Evolutionary conservation across 768 basidiomycete species (phyloP), one percentile per base, ranked within the genome.

Genomic region (Kwoniella botswanensis): DNA sequence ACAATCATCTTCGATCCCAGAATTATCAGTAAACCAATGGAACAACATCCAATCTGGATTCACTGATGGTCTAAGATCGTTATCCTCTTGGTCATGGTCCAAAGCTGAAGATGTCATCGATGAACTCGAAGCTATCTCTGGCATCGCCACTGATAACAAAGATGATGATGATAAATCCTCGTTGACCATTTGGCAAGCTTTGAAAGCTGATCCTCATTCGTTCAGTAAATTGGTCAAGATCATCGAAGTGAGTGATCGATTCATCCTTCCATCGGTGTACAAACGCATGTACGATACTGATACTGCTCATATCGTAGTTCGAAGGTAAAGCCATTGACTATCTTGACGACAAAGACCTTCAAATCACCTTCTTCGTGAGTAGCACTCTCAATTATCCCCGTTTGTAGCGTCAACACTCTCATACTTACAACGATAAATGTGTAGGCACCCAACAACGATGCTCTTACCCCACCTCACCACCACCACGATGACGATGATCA

Each of bases 361-460:
- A 74, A 58, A 80, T 83, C 68, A 83, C 82, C 41, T 83, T 83
- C 75, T 83, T 83, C 67, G 82, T 79, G 63, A 74, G 78, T 72
- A 35, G 35, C 35, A 35, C 7, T 35, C 35, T 15, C 58, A 26
- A 68, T 71, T 5, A 13, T 24, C 63, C 42, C 43, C 35, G 18
- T 29, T 26, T 29, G 10, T 44, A 64, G 22, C 44, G 53, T 55
- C 43, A 60, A 43, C 26, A 60, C 67, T 61, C 44, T 24, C n/a
- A 56, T 55, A 13, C 22, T 44, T 1, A 4, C 11, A 35, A 7
- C 22, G 26, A 21, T 59, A 24, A 50, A 35, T 62, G 13, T 15
- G 3, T 56, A 76, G 76, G 74, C 78, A 0, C 80, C 80, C 24
- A 78, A 83, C 65, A 81, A 83, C 67, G 77, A 79, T 60, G 82